Evolutionary conservation across 2,329 filamentous ascomycete species (phyloP), one percentile per base, ranked within the genome.

Genomic region (Fusarium sp.): DNA sequence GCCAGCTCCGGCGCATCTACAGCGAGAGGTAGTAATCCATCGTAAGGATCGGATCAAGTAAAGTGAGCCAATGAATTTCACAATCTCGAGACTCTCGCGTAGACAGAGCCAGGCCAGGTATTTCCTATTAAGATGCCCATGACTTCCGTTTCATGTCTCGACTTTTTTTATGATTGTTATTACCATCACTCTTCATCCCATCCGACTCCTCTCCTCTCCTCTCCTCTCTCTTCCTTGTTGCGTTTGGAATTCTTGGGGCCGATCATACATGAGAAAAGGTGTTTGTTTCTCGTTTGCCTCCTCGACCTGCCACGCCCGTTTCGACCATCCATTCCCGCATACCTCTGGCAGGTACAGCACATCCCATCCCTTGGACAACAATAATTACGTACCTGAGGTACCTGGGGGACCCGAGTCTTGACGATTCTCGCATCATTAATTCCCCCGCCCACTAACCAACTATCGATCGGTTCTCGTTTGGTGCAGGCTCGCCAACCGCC

Each of bases 291-390:
- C 58, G 56, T 58, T 55, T 65, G 51, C 68, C 70, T 51, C 68
- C 70, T 51, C n/a, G 48, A 26, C 48, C 35, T 51, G 24, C 48
- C 48, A 53, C 48, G 48, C 31, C 60, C 70, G 70, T 73, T 73
- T 70, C 65, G 55, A 72, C 28, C 18, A 61, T 60, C 28, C 18
- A 61, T 57, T 70, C 65, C 71, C 70, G 71, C 68, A 74, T 74
- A 74, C 71, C 72, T 74, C 68, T 74, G 72, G 72, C 68, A 74
- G 72, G 72, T 74, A 74, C 58, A 60, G 51, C 48, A 68, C 35
- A 57, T 48, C 68, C 28, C 61, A 61, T 68, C 67, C 60, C 71
- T 69, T 73, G 60, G 69, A 70, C 38, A 60, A 72, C 59, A 71
- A 65, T 53, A 68, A 68, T 68, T 50, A 48, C 42, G 47, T 68